These are phyloP conservation scores for Pugionium cornutum DNA, from an alignment of 345 rosid species.

Conservation along the genomic window DNA sequence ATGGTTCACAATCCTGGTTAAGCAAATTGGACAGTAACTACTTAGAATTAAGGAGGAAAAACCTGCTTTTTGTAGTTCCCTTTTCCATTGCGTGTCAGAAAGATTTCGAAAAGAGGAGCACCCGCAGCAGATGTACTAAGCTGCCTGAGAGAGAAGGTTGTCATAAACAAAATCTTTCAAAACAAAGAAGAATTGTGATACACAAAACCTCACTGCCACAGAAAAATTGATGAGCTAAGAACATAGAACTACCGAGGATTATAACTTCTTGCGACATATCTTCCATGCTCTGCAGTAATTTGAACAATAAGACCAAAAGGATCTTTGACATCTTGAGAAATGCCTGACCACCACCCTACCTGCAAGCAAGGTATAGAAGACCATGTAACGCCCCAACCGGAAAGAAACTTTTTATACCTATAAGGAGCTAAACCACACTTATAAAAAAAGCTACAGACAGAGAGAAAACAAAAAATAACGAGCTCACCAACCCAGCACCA, in stretches of 20 bases:
- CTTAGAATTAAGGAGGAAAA: constrained; percentile 20
- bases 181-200: constrained; percentile 9
- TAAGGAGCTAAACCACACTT: not conserved
- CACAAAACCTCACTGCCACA: constrained; percentile 14
- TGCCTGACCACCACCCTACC: constrained; percentile 99
- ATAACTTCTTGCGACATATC: constrained; percentile 82
- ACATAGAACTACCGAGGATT: constrained; percentile 69
- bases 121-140: constrained; percentile 71
- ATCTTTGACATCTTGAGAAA: constrained; percentile 69
- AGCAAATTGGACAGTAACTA: constrained; percentile 7
- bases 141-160: constrained; percentile 57
- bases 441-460: not conserved
- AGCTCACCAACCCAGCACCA: constrained; percentile 87
- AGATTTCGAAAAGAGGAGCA: constrained; percentile 83
- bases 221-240: constrained; percentile 16
- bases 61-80: constrained; percentile 89
- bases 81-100: constrained; percentile 60
- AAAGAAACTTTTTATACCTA: not conserved
- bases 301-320: constrained; percentile 83
- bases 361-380: constrained; percentile 36
- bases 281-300: constrained; percentile 94
- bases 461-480: not conserved
- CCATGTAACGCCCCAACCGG: not conserved
- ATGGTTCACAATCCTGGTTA: not conserved
- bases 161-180: constrained; percentile 23